Evolutionary conservation across 805 yeast species (phyloP).

Genomic region (Ogataea ramenticola): DNA sequence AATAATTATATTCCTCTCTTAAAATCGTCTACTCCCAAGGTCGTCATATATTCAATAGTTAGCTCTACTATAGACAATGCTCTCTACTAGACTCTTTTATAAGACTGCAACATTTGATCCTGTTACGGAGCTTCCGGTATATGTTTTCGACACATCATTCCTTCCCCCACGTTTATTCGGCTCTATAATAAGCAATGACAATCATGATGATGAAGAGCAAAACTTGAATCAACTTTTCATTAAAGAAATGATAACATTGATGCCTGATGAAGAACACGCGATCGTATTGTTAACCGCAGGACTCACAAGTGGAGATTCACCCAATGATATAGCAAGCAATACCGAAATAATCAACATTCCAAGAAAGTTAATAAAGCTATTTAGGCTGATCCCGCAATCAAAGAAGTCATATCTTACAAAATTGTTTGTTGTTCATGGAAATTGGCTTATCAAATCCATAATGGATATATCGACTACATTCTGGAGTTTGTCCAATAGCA

Average conservation of each 20-base stretch:
- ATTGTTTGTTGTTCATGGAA: slow-evolving; percentile 80
- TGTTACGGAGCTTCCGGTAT: slow-evolving; percentile 59
- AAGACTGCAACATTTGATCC: slow-evolving; percentile 61
- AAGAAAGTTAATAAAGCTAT: slow-evolving; percentile 31
- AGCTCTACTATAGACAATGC: too few species aligned
- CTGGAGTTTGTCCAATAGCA: slow-evolving; percentile 10
- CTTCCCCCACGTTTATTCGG: slow-evolving; percentile 51
- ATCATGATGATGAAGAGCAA: slow-evolving; percentile 25
- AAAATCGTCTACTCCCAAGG: too few species aligned
- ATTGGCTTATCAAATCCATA: slow-evolving; percentile 79
- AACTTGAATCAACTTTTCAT: slow-evolving; percentile 29
- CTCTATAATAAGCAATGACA: slow-evolving; percentile 23
- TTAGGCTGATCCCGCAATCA: slow-evolving; percentile 49
- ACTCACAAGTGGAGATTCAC: slow-evolving; percentile 35
- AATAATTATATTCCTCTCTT: too few species aligned
- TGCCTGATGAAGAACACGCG: slow-evolving; percentile 61
- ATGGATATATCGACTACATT: slow-evolving; percentile 65
- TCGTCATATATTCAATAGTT: too few species aligned
- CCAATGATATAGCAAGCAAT: background rate
- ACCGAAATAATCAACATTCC: slow-evolving; percentile 17
- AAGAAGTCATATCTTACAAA: slow-evolving; percentile 48
- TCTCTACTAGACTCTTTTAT: slow-evolving; percentile 36
- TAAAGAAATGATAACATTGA: slow-evolving; percentile 39
- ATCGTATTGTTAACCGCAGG: slow-evolving; percentile 81
- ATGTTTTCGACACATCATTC: slow-evolving; percentile 76